These are phyloP conservation scores for Polychaeton citri DNA, from an alignment of 2,329 filamentous ascomycete species.

Conservation along the genomic window DNA sequence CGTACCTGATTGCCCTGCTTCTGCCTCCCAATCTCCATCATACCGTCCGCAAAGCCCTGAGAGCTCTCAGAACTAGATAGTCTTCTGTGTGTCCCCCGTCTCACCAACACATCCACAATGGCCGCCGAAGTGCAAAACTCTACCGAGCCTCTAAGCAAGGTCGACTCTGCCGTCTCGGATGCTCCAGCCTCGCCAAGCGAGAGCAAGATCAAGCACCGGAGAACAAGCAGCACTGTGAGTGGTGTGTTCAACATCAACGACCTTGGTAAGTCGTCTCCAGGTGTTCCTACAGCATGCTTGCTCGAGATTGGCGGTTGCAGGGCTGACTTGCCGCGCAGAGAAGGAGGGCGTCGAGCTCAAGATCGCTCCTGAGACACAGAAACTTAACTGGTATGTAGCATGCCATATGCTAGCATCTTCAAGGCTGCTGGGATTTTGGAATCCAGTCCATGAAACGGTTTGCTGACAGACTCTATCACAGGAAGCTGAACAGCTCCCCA, in stretches of 20 bases:
- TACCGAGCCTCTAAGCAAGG: constrained; percentile 55
- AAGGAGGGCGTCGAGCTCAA: constrained; percentile 57
- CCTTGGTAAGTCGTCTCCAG: constrained; percentile 49
- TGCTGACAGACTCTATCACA: constrained; percentile 24
- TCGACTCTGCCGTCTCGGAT: constrained; percentile 84
- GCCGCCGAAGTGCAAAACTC: constrained; percentile 34
- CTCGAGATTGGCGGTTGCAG: neutral
- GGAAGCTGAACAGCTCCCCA: constrained; percentile 89
- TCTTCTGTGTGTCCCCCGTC: neutral
- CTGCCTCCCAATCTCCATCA: neutral
- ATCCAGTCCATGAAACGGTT: neutral
- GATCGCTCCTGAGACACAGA: constrained; percentile 72
- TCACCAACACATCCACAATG: constrained; percentile 24
- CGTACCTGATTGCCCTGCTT: neutral
- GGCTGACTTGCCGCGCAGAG: constrained; percentile 41
- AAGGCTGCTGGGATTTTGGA: neutral
- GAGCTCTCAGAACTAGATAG: neutral
- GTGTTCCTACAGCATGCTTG: neutral
- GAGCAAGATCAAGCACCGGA: constrained; percentile 49
- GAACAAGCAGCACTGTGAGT: constrained; percentile 58
- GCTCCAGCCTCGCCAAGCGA: constrained; percentile 54
- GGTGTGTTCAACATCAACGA: constrained; percentile 76
- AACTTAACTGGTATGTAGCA: constrained; percentile 64
- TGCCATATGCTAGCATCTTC: neutral
- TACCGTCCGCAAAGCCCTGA: neutral